Evolutionary conservation across 352 stramenopile genomes (phyloP).

Genomic region (Pythium insidiosum): DNA sequence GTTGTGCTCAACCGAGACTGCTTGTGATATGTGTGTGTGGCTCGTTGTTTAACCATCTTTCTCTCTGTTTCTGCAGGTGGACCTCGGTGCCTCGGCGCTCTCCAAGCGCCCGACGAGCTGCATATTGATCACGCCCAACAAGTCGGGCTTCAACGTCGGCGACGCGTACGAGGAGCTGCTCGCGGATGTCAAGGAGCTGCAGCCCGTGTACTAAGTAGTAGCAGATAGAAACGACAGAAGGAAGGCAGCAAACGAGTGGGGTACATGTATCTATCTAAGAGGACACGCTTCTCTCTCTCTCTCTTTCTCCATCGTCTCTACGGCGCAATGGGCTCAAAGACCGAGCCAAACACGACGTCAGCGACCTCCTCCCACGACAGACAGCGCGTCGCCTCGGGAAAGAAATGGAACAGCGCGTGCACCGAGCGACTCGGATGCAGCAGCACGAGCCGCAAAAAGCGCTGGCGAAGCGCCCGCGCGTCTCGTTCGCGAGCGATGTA

Average conservation of each 20-base stretch:
- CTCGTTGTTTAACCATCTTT: neutral
- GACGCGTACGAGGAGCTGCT: slow-evolving; percentile 89
- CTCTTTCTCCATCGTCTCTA: neutral
- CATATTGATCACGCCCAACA: slow-evolving; percentile 94
- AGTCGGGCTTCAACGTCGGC: slow-evolving; percentile 86
- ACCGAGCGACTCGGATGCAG: slow-evolving; percentile 72
- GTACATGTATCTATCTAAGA: neutral
- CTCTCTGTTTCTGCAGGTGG: slow-evolving; percentile 30
- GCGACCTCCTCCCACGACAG: slow-evolving; percentile 59
- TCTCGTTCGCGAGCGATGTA: slow-evolving; percentile 45
- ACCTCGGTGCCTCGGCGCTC: slow-evolving; percentile 92
- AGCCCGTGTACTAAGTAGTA: slow-evolving; percentile 85
- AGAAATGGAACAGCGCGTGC: slow-evolving; percentile 65
- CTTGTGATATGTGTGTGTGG: slow-evolving; percentile 4
- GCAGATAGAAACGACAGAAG: too few relatives aligned
- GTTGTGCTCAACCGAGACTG: neutral
- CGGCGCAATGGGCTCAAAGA: slow-evolving; percentile 24
- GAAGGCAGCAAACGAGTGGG: neutral
- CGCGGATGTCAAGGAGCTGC: slow-evolving; percentile 83
- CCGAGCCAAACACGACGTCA: slow-evolving; percentile 44
- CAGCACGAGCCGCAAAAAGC: slow-evolving; percentile 66
- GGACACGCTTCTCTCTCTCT: slow-evolving; percentile 2
- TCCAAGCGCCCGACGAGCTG: slow-evolving; percentile 98
- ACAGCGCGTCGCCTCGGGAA: slow-evolving; percentile 26
- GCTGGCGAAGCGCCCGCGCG: slow-evolving; percentile 35